phyloP scores from a whole-genome alignment of 179 eudicot species.

The Drosera spatulata region DNA sequence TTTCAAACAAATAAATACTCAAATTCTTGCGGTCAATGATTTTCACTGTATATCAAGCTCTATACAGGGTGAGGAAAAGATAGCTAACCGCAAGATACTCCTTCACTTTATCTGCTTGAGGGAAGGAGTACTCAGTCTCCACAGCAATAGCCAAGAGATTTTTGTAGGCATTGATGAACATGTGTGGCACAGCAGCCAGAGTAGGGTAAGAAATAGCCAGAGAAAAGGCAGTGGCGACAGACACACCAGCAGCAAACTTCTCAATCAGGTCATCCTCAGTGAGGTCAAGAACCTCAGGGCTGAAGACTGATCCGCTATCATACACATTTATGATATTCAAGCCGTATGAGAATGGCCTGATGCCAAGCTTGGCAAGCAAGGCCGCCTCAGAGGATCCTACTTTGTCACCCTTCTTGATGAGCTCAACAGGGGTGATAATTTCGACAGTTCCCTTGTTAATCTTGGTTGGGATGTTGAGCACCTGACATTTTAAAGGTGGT shows the following conservation, averaged over 20 bases:
- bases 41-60: neutral
- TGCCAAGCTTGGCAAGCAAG: no score
- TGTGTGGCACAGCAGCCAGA: constrained; percentile 14
- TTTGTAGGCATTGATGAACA: constrained; percentile 47
- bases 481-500: constrained; percentile 19
- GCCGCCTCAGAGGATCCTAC: no score
- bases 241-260: constrained; percentile 30
- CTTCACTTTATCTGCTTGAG: constrained; percentile 40
- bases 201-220: constrained; percentile 23
- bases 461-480: constrained; percentile 85
- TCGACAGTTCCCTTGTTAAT: constrained; percentile 62
- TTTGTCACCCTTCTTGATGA: no score
- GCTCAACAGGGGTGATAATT: constrained; percentile 29
- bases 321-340: no score
- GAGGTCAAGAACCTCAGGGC: neutral
- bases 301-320: no score
- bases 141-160: constrained; percentile 36
- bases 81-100: constrained; percentile 30
- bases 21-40: no score
- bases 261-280: constrained; percentile 37
- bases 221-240: constrained; percentile 26
- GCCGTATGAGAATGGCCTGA: no score
- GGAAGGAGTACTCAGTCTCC: constrained; percentile 32
- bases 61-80: neutral
- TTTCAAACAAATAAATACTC: no score